These are phyloP conservation scores for Hyphopichia fennica DNA, from an alignment of 1,139 yeast species.

Conservation along the genomic window DNA sequence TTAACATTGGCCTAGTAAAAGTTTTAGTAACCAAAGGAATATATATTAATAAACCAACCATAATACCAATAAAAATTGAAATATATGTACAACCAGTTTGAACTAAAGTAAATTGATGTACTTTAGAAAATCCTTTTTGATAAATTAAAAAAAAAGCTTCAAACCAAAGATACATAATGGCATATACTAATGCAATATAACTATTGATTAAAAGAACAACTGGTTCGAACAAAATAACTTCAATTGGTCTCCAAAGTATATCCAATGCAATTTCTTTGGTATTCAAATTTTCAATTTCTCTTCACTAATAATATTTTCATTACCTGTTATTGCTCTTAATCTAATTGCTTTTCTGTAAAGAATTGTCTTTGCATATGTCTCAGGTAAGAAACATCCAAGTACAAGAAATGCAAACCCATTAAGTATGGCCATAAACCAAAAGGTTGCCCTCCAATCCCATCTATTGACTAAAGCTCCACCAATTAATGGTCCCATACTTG, in stretches of 20 bases:
- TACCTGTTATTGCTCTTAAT: constrained; percentile 47
- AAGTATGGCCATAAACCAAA: constrained; percentile 43
- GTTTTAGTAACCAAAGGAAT: constrained; percentile 15
- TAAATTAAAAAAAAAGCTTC: constrained; percentile 37
- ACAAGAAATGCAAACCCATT: constrained; percentile 32
- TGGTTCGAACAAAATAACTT: constrained; percentile 30
- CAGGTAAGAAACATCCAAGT: constrained; percentile 45
- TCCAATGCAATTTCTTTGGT: constrained; percentile 19
- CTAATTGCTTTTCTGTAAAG: constrained; percentile 47
- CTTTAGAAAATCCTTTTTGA: too few species aligned
- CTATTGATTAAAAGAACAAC: constrained; percentile 31
- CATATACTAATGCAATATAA: constrained; percentile 31
- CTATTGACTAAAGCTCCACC: constrained; percentile 26
- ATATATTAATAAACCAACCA: constrained; percentile 22
- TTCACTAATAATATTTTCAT: constrained; percentile 35
- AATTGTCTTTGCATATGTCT: constrained; percentile 48
- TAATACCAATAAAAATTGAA: constrained; percentile 19
- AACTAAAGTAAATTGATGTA: constrained; percentile 33
- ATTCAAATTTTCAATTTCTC: constrained; percentile 37
- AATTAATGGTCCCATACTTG: constrained; percentile 34
- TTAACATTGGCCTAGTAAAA: constrained; percentile 26
- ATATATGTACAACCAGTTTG: constrained; percentile 22
- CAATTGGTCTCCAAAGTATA: constrained; percentile 31
- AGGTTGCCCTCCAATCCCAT: constrained; percentile 44
- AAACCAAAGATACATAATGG: constrained; percentile 33